Evolutionary conservation across 1,284 basidiomycete species (phyloP), one percentile per base, ranked within the genome.

Genomic region (Trichosporon sp.): DNA sequence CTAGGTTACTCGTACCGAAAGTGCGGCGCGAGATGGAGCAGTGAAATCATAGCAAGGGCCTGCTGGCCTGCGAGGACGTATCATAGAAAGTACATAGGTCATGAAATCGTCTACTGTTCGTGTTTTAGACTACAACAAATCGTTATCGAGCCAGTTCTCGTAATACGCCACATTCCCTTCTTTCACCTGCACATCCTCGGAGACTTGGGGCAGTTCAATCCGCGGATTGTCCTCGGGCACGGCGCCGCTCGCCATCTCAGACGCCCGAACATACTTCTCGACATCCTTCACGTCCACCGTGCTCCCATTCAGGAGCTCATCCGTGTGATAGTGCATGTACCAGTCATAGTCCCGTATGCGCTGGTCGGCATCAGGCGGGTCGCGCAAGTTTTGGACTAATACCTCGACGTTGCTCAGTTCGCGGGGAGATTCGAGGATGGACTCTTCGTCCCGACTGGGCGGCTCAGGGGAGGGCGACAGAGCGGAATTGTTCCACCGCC

Each of bases 341-440:
- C 90, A 90, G 76, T 91, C 89, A 83, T 97, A 97, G 79, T 96
- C 93, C 2, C 86, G 1, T 88, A 87, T 10, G 91, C 79, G 75
- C 66, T 78, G 74, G 4, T 79, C 76, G 16, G 79, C 70, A 68
- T 81, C 81, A 2, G 85, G 85, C 0, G 93, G 93, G 19, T 84
- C 78, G n/a, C 95, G 86, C 6, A 91, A 85, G 10, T 88, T 86
- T 43, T 80, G 82, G 1, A 91, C 91, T 32, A 94, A 85, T 0
- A 81, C 84, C 73, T 90, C 90, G 2, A 92, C 51, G 8, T 61
- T 48, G 32, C 1, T 31, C 6, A 37, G 38, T 26, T 72, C 65
- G 16, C 65, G 67, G 1, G 68, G 70, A 3, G 63, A 31, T 61
- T 68, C 70, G 8, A 38, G 14, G 21, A 38, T 66, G 46, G 26